Percentiles rank a stretch among this genome's conserved stretches.
These are phyloP conservation scores for Fusarium sororula DNA, from an alignment of 2,329 filamentous ascomycete species.

Conservation along the genomic window DNA sequence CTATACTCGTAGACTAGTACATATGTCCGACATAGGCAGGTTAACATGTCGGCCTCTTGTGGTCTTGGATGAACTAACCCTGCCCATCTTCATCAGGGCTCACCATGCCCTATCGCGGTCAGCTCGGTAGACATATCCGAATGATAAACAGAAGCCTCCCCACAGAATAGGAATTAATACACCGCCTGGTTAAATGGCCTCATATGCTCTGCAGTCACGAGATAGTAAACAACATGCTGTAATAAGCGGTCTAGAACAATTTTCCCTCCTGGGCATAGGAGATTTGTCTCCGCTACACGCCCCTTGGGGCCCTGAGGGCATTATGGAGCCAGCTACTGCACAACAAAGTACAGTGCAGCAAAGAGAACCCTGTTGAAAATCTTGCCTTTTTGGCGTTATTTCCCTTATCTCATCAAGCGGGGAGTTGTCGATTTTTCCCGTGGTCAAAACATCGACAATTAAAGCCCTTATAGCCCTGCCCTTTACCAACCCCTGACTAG, in stretches of 20 bases:
- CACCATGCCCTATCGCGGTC: conserved; percentile 15
- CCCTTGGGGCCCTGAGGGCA: neutral
- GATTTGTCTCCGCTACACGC: conserved; percentile 15
- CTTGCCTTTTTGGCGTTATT: conserved; percentile 22
- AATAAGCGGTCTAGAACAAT: conserved; percentile 27
- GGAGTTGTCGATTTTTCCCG: conserved; percentile 16
- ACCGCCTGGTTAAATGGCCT: conserved; percentile 24
- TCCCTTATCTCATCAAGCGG: conserved; percentile 21
- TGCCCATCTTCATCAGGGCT: conserved; percentile 6
- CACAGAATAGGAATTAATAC: conserved; percentile 10
- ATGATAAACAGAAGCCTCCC: neutral
- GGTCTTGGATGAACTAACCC: neutral
- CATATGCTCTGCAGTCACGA: neutral
- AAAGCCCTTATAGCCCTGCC: conserved; percentile 20
- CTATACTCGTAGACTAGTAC: neutral
- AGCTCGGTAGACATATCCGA: neutral
- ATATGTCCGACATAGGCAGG: neutral
- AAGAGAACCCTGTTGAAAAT: conserved; percentile 24
- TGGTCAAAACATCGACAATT: conserved; percentile 19
- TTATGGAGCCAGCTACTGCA: conserved; percentile 19
- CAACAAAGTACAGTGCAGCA: conserved; percentile 12
- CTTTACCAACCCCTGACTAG: conserved; percentile 20
- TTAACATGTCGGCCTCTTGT: neutral
- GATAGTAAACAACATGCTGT: neutral
- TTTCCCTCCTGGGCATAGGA: neutral